These are phyloP conservation scores for Globisporangium uncinulatum DNA, from an alignment of 352 stramenopile species.

Conservation along the genomic window DNA sequence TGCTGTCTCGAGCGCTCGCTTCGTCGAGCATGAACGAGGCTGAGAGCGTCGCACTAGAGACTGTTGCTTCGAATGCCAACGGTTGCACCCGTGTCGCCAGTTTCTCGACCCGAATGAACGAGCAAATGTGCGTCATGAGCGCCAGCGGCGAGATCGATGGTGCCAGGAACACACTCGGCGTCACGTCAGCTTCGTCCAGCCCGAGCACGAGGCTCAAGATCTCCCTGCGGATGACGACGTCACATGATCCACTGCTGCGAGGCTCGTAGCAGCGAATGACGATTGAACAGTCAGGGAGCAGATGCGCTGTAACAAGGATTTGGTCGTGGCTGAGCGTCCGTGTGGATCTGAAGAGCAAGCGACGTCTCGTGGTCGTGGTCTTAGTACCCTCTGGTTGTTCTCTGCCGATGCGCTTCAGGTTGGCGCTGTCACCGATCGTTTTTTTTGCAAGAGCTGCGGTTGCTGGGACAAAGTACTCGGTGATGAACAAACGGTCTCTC, in stretches of 20 bases:
- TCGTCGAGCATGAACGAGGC: conserved; percentile 8
- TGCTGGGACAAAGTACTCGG: conserved; percentile 25
- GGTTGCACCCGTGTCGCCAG: too few species aligned
- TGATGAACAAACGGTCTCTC: conserved; percentile 39
- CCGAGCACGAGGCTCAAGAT: conserved; percentile 17
- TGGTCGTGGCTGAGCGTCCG: conserved; percentile 27
- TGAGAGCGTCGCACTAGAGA: conserved; percentile 5
- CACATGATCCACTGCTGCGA: conserved; percentile 24
- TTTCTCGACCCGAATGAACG: conserved; percentile 28
- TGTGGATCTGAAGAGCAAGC: conserved; percentile 43
- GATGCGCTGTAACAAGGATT: conserved; percentile 31
- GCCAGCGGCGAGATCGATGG: conserved; percentile 8
- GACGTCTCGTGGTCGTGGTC: not conserved
- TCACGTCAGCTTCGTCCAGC: conserved; percentile 2
- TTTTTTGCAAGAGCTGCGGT: not conserved
- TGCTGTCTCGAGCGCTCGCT: not conserved
- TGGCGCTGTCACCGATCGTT: not conserved
- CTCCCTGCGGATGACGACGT: conserved; percentile 12
- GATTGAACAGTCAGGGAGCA: conserved; percentile 9
- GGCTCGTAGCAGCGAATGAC: conserved; percentile 41
- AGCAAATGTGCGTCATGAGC: conserved; percentile 36
- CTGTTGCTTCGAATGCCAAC: not conserved
- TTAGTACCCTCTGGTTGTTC: not conserved
- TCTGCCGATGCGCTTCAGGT: not conserved
- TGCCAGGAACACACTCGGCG: not conserved